Evolutionary conservation across 345 rosid genomes (phyloP).

Genomic region (Brassica carinata): DNA sequence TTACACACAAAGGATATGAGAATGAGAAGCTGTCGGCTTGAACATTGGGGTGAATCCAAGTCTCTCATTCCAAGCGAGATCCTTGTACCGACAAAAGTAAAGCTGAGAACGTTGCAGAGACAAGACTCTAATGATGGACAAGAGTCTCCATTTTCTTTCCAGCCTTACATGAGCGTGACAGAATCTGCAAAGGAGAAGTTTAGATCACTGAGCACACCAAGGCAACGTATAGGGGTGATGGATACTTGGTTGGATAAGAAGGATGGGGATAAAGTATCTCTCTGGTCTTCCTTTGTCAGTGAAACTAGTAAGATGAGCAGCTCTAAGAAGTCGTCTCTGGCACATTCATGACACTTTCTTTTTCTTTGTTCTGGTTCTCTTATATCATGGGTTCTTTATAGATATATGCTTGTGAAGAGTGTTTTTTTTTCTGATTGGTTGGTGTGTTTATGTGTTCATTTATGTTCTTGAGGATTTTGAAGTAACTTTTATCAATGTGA

Average conservation of each 20-base stretch:
- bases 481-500: constrained; percentile 16
- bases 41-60: constrained; percentile 43
- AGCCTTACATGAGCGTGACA: constrained; percentile 68
- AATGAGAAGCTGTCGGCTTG: constrained; percentile 39
- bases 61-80: constrained; percentile 35
- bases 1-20: constrained; percentile 42
- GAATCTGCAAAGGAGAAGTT: constrained; percentile 70
- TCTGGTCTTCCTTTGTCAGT: constrained; percentile 57
- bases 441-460: constrained; percentile 26
- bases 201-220: constrained; percentile 81
- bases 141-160: constrained; percentile 54
- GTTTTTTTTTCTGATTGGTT: constrained; percentile 9
- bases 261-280: constrained; percentile 35
- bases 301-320: constrained; percentile 42
- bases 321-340: constrained; percentile 34
- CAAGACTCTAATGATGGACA: constrained; percentile 50
- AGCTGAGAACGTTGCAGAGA: constrained; percentile 34
- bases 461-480: constrained; percentile 17
- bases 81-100: constrained; percentile 34
- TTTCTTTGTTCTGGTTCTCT: not conserved
- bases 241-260: constrained; percentile 49
- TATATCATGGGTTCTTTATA: constrained; percentile 18
- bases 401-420: not conserved
- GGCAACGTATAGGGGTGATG: constrained; percentile 51
- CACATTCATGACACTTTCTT: constrained; percentile 5